These are phyloP conservation scores for Diaporthe ilicicola DNA, from an alignment of 2,329 filamentous ascomycete species.

Conservation along the genomic window DNA sequence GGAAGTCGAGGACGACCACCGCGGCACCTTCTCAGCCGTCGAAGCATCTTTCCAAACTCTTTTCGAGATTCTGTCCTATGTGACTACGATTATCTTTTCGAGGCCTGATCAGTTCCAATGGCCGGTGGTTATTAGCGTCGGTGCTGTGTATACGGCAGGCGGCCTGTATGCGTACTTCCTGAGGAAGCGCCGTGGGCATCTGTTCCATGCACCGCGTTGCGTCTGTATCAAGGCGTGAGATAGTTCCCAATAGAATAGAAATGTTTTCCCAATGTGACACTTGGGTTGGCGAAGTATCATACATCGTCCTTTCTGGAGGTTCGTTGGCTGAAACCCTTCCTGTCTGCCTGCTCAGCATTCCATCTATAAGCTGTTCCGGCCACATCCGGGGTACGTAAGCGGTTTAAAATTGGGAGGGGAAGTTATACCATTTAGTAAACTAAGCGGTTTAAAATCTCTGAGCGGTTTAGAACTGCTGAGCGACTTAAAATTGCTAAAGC, in stretches of 20 bases:
- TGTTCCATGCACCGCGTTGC: conserved; percentile 57
- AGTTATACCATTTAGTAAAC: too few relatives aligned
- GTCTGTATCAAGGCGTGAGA: conserved; percentile 22
- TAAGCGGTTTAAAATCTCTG: too few relatives aligned
- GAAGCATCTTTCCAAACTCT: conserved; percentile 74
- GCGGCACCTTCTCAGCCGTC: conserved; percentile 74
- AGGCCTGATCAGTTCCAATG: conserved; percentile 70
- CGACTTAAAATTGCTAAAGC: too few relatives aligned
- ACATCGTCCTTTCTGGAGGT: too few relatives aligned
- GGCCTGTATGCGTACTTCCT: conserved; percentile 65
- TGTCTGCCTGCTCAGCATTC: too few relatives aligned
- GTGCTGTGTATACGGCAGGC: conserved; percentile 58
- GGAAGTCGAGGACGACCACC: conserved; percentile 61
- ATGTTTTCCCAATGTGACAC: too few relatives aligned
- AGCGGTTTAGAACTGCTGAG: too few relatives aligned
- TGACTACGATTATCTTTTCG: conserved; percentile 70
- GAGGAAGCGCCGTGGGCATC: conserved; percentile 65
- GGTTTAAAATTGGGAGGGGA: too few relatives aligned
- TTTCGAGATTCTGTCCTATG: conserved; percentile 75
- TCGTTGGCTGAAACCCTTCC: too few relatives aligned
- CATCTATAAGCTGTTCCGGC: neutral
- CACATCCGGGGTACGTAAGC: too few relatives aligned
- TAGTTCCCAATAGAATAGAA: neutral
- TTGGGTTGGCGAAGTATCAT: too few relatives aligned
- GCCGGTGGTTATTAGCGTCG: conserved; percentile 67